phyloP scores from a whole-genome alignment of 257 asterid genomes.

The Sherardia arvensis region DNA sequence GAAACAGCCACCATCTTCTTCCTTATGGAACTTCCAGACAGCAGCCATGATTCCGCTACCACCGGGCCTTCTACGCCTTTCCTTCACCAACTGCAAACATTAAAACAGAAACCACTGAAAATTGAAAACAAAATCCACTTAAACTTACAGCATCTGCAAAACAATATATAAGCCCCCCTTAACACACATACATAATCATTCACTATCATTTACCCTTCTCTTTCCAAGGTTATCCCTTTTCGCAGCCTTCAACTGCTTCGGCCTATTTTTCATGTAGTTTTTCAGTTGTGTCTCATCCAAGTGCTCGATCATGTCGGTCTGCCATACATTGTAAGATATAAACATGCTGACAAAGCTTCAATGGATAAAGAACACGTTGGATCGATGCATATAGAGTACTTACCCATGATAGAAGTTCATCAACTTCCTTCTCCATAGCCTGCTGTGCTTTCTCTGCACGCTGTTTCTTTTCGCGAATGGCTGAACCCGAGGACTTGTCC shows the following conservation, averaged over 20 bases:
- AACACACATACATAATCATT: not conserved
- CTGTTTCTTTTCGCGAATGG: conserved; percentile 1
- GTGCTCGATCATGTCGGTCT: not conserved
- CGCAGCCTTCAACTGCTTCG: not conserved
- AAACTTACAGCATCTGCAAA: not conserved
- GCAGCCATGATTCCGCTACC: not conserved
- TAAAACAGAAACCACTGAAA: not conserved
- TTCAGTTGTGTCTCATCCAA: not conserved
- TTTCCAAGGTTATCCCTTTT: not conserved
- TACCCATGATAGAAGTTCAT: conserved; percentile 15
- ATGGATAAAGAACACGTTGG: not conserved
- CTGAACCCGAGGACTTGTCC: not conserved
- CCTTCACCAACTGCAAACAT: not conserved
- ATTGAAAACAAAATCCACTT: not conserved
- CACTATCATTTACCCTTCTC: not conserved
- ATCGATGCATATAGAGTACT: not conserved
- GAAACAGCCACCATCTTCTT: not conserved
- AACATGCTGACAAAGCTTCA: not conserved
- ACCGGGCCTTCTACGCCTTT: not conserved
- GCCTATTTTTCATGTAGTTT: not conserved
- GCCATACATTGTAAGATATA: not conserved
- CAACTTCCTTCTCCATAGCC: conserved; percentile 13
- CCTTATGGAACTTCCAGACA: not conserved
- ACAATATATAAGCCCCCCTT: not conserved
- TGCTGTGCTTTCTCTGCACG: not conserved